Conservation (phyloP, 345 rosid genomes). For the Zanthoxylum bungeanum region DNA sequence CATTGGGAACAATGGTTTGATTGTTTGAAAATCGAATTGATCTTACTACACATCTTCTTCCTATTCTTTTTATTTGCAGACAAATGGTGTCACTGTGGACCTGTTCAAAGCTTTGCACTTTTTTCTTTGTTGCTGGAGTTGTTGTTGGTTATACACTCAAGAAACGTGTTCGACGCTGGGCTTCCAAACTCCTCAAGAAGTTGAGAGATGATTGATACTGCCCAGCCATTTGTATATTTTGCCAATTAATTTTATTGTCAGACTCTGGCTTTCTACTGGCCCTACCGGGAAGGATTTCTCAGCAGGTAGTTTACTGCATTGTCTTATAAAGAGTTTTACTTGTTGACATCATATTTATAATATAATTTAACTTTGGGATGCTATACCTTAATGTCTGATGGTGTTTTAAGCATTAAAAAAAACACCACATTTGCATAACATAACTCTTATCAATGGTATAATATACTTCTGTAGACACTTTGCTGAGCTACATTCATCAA, state of each 20-base stretch:
- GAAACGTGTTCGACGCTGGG: conserved; percentile 71
- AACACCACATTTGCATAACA: neutral
- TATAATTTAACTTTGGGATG: neutral
- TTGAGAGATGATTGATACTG: conserved; percentile 58
- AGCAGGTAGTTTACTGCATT: neutral
- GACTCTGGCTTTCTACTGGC: neutral
- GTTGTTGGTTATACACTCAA: conserved; percentile 73
- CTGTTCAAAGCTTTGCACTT: conserved; percentile 78
- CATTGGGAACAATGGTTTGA: neutral
- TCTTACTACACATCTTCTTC: neutral
- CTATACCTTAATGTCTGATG: neutral
- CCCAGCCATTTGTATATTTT: neutral
- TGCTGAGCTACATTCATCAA: conserved; percentile 4
- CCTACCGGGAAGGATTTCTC: neutral
- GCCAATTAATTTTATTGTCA: neutral
- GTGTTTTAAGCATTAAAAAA: too few relatives aligned
- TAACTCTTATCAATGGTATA: neutral
- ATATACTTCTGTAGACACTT: conserved; percentile 11
- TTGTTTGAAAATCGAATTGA: neutral
- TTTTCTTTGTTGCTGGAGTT: conserved; percentile 78
- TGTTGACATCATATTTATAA: neutral
- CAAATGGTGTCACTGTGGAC: conserved; percentile 57
- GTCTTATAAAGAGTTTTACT: neutral
- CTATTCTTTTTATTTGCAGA: conserved; percentile 27
- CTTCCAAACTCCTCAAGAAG: conserved; percentile 54